phyloP scores from a whole-genome alignment of 169 alveolate species.

The Plasmodium coatneyi region DNA sequence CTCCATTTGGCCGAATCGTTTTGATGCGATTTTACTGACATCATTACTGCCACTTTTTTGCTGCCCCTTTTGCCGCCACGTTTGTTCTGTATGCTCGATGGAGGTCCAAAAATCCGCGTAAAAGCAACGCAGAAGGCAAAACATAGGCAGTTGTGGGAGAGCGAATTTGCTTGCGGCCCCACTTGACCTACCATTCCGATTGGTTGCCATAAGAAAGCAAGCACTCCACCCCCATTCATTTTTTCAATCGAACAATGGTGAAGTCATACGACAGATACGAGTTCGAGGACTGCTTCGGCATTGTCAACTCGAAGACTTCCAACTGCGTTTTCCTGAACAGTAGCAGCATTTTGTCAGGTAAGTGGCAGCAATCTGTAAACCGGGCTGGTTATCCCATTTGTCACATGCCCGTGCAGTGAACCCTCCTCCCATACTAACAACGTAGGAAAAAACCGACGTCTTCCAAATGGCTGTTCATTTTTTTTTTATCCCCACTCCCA shows the following conservation, averaged over 20 bases:
- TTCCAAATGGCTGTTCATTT: conserved; percentile 62
- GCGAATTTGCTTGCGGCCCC: neutral
- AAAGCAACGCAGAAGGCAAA: neutral
- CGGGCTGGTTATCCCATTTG: neutral
- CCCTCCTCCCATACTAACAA: neutral
- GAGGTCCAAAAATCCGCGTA: neutral
- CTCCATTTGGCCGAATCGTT: neutral
- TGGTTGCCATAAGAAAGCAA: neutral
- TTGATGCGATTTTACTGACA: neutral
- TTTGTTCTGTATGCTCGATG: neutral
- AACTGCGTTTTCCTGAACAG: conserved; percentile 75
- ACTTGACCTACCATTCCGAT: neutral
- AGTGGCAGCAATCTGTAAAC: conserved; percentile 2
- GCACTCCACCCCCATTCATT: neutral
- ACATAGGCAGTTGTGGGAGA: neutral
- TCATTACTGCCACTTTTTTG: neutral
- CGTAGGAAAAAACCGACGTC: neutral
- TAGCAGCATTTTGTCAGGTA: conserved; percentile 72
- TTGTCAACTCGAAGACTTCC: conserved; percentile 81
- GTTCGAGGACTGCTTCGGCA: conserved; percentile 86
- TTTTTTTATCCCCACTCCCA: neutral
- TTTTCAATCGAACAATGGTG: conserved; percentile 82
- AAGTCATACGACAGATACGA: conserved; percentile 91
- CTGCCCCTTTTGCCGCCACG: neutral
- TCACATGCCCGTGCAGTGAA: neutral